Base-by-base conservation (phyloP, 2,329 filamentous ascomycete genomes). In the Penicillium griseofulvum region DNA sequence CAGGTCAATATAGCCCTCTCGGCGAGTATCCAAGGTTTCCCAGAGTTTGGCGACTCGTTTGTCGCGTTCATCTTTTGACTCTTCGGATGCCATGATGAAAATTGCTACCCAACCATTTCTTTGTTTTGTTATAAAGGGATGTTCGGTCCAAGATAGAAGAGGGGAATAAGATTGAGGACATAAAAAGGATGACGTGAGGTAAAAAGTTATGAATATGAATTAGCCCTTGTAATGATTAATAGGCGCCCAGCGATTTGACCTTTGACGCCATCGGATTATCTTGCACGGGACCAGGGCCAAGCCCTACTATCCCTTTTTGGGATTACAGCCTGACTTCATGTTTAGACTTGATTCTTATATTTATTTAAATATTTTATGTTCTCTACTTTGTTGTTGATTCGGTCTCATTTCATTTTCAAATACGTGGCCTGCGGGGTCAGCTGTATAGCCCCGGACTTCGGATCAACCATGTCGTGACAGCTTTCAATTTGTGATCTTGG, bases 31-130 rank as follows among this genome's bases (percentile, higher is more conserved):
- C 63, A 99, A 83, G 68, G 84, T 87, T 70, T 79, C 80, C 92
- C 93, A 97, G 68, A 97, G 84, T 72, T 86, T 82, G 76, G 91
- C 87, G 67, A 97, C 84, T 68, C 92, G 85, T 74, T 85, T 83
- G 77, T 96, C 90, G 71, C 89, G 86, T 77, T 89, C 83, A 75
- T 87, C 87, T 74, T 88, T 83, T 68, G 87, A 87, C 78, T 94
- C 90, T 72, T 80, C 81, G 78, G 66, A 62, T 59, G 90, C 81
- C 81, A 90, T 89, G 76, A 80, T 83, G 59, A 61, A 59, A 65
- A 58, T 80, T 76, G 70, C 82, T 80, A 72, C 79, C 71, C 67
- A 68, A 68, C 65, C 64, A 69, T 65, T 76, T 78, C 73, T 73
- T 26, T 43, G 26, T 12, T 29, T 16, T 34, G 37, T 34, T 44